Evolutionary conservation across 2,329 filamentous ascomycete species (phyloP).

Genomic region (Fusarium kyushuense): DNA sequence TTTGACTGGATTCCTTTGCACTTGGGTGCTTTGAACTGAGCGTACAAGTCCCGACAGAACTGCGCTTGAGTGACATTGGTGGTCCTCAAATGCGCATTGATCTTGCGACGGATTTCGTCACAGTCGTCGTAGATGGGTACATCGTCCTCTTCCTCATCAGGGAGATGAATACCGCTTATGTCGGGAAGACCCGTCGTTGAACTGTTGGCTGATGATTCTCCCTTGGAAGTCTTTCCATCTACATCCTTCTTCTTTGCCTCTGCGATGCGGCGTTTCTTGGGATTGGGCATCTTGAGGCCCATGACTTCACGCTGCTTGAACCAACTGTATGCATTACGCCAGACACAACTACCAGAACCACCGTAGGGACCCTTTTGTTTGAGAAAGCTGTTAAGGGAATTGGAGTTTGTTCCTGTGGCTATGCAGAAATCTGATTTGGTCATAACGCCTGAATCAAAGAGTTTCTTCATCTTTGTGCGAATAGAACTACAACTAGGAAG

Average conservation of each 20-base stretch:
- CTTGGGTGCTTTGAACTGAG: conserved; percentile 3
- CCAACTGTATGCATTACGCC: conserved; percentile 13
- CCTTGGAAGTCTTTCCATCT: background rate
- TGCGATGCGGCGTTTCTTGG: background rate
- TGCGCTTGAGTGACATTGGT: conserved; percentile 9
- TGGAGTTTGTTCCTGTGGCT: conserved; percentile 8
- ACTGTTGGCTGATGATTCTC: background rate
- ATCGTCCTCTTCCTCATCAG: background rate
- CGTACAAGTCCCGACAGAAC: conserved; percentile 8
- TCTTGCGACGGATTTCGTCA: conserved; percentile 20
- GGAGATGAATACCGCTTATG: background rate
- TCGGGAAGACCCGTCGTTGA: background rate
- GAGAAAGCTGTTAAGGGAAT: conserved; percentile 10
- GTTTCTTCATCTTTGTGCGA: conserved; percentile 16
- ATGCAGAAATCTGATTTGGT: conserved; percentile 4
- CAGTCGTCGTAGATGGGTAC: conserved; percentile 12
- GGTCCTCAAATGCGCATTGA: conserved; percentile 11
- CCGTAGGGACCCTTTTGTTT: conserved; percentile 1
- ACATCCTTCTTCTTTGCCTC: background rate
- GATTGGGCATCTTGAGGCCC: conserved; percentile 10
- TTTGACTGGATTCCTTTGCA: conserved; percentile 18
- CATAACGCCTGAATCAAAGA: conserved; percentile 5
- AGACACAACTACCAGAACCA: conserved; percentile 4
- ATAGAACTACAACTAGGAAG: background rate
- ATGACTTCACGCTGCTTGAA: conserved; percentile 14